Conservation (phyloP, 108 stramenopile genomes). For the Schizochytrium sp. region DNA sequence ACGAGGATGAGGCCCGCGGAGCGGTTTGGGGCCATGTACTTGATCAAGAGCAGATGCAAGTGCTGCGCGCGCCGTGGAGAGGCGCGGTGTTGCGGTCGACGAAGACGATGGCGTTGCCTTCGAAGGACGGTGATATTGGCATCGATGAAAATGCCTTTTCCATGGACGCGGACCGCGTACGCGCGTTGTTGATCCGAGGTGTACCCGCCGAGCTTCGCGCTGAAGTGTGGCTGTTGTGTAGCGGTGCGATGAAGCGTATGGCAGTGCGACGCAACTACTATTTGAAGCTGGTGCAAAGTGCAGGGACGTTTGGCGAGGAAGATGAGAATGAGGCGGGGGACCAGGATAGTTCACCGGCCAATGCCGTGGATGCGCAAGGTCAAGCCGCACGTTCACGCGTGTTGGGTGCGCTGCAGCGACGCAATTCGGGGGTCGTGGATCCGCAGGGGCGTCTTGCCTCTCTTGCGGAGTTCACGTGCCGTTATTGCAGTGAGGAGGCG, state of each 20-base stretch:
- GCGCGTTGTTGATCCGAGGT: neutral
- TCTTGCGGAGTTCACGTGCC: neutral
- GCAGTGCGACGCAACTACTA: neutral
- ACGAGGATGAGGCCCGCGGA: neutral
- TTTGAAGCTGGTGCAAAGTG: neutral
- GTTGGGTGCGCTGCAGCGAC: neutral
- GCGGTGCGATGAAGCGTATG: conserved; percentile 1
- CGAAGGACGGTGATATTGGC: neutral
- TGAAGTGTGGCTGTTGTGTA: neutral
- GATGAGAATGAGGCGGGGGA: too few relatives aligned
- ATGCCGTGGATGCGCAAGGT: too few relatives aligned
- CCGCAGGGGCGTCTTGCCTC: neutral
- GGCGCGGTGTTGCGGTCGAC: neutral
- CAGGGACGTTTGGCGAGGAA: too few relatives aligned
- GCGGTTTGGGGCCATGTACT: neutral
- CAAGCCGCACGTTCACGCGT: neutral
- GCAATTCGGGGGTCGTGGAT: neutral
- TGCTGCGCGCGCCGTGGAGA: neutral
- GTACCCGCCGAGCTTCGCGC: neutral
- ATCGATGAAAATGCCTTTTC: neutral
- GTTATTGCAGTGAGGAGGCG: neutral
- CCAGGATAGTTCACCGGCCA: too few relatives aligned
- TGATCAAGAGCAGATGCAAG: neutral
- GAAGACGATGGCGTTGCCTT: too few relatives aligned
- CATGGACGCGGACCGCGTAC: neutral